Evolutionary conservation across 2,329 filamentous ascomycete species (phyloP), one percentile per base, ranked within the genome.

Genomic region (Colletotrichum chrysophilum): DNA sequence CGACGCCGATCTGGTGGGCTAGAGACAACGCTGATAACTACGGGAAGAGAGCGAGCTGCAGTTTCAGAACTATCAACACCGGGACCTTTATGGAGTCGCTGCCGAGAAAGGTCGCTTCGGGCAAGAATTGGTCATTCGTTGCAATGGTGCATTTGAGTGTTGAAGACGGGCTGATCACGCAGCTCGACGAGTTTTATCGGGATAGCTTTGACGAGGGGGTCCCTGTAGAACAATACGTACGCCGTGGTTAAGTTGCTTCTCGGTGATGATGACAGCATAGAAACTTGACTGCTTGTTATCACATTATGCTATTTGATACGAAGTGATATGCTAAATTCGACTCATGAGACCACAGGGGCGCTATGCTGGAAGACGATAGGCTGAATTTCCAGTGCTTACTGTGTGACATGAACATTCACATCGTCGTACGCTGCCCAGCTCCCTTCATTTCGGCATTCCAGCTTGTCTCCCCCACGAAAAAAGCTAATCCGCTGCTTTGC

Each of bases 401-500:
- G 6, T 13, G n/a, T 21, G 10, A 52, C 7, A 13, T 48, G 7
- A 1, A 21, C 43, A 48, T 21, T 5, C 5, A 5, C 43, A 2
- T 48, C 3, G 0, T 0, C 1, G 5, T 13, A 48, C n/a, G 5
- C 2, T 48, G n/a, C 43, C 10, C n/a, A 21, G 10, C 43, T 7
- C 3, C 4, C 18, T 48, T 7, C 43, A 52, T 14, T 2, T 52
- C n/a, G 3, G 2, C 43, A 3, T 21, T 2, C n/a, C 6, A 13
- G 43, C 43, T 21, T 0, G 10, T 21, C 6, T 4, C 0, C 12
- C n/a, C 4, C 12, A 4, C 2, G 43, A 21, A 3, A 21, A 6
- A 10, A 7, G 6, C 43, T 21, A 0, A 21, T 2, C 0, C n/a
- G 0, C 10, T 21, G 0, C 1, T 21, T 7, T 1, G 43, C 0